phyloP scores from a whole-genome alignment of 192 early-diverging fungal genomes.

The Bifiguratus adelaidae region DNA sequence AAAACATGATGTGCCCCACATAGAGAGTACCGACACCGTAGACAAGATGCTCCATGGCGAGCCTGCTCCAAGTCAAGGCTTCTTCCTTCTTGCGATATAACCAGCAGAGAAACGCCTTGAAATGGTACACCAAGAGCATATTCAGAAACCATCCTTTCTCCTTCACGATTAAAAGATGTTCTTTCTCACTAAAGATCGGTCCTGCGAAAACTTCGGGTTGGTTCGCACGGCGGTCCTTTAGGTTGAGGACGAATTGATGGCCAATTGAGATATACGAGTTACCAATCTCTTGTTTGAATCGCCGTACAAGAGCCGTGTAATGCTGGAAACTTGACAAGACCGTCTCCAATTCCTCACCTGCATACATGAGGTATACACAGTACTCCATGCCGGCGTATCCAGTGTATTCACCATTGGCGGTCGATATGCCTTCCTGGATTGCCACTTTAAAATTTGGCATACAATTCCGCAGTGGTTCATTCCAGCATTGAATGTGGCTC shows the following conservation, averaged over 20 bases:
- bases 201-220: conserved; percentile 5
- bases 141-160: background rate
- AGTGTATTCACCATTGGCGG: conserved; percentile 15
- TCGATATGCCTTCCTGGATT: conserved; percentile 14
- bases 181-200: conserved; percentile 2
- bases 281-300: conserved; percentile 16
- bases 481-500: conserved; percentile 22
- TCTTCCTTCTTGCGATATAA: conserved; percentile 2
- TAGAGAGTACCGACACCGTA: conserved; percentile 2
- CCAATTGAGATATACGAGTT: conserved; percentile 14
- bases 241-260: conserved; percentile 14
- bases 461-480: conserved; percentile 11
- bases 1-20: background rate
- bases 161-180: background rate
- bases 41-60: background rate
- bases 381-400: conserved; percentile 13
- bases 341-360: conserved; percentile 6
- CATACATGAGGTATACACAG: conserved; percentile 10
- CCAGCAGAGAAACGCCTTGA: background rate
- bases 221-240: conserved; percentile 1
- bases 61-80: background rate
- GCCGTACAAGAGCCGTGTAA: conserved; percentile 4
- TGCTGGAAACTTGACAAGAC: background rate
- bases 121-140: background rate
- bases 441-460: conserved; percentile 7